Conservation (phyloP, 805 yeast species). For the Lipomyces yamanashiensis region DNA sequence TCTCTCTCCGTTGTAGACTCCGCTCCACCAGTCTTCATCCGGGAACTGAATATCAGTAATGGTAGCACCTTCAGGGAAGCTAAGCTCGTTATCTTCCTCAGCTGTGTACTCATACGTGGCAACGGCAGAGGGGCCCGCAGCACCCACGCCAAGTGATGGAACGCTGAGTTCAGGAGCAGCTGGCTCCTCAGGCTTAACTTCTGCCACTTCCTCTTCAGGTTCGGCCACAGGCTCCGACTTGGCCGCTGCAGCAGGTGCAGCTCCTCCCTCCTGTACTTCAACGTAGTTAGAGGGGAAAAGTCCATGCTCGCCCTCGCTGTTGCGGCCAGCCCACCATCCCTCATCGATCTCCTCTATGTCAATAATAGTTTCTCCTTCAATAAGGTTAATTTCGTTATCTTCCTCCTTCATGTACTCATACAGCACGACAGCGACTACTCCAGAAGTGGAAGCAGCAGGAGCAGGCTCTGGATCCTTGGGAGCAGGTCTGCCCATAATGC, state of each 20-base stretch:
- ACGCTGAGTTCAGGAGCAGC: constrained; percentile 37
- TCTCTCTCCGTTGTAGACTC: constrained; percentile 74
- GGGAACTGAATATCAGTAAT: constrained; percentile 84
- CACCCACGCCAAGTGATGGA: constrained; percentile 37
- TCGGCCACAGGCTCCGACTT: constrained; percentile 31
- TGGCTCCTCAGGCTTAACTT: constrained; percentile 23
- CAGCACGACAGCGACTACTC: constrained; percentile 69
- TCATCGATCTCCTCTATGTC: constrained; percentile 72
- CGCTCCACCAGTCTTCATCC: constrained; percentile 98
- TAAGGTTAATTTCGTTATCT: constrained; percentile 71
- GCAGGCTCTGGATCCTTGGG: constrained; percentile 31
- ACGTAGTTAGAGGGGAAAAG: constrained; percentile 93
- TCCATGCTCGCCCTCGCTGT: constrained; percentile 70
- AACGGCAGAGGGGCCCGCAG: constrained; percentile 53
- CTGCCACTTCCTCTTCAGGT: constrained; percentile 25
- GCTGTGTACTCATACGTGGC: constrained; percentile 86
- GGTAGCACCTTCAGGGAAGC: constrained; percentile 80
- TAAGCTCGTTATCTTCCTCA: constrained; percentile 87
- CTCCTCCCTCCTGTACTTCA: constrained; percentile 45
- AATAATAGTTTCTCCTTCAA: constrained; percentile 68
- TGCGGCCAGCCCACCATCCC: constrained; percentile 91
- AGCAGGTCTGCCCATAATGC: constrained; percentile 35
- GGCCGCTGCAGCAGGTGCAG: constrained; percentile 32
- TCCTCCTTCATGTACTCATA: constrained; percentile 80
- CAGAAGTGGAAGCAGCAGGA: constrained; percentile 32